Evolutionary conservation across 176 grass and related monocot genomes (phyloP).

Genomic region (Cenchrus fungigraminus): DNA sequence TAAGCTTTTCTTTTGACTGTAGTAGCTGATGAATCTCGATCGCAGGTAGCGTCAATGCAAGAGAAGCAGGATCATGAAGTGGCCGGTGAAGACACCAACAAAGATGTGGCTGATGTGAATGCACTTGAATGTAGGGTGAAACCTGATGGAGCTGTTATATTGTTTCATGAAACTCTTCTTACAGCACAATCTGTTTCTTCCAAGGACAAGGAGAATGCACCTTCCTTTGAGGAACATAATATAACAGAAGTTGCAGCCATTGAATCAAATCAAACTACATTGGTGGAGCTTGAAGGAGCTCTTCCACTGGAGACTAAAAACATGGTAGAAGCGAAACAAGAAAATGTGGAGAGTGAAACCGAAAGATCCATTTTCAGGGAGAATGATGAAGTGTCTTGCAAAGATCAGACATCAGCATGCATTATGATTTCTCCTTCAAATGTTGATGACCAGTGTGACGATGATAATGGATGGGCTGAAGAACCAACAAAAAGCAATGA

Average conservation of each 20-base stretch:
- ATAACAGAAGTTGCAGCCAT: constrained; percentile 32
- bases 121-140: constrained; percentile 36
- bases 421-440: constrained; percentile 24
- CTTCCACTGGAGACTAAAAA: constrained; percentile 30
- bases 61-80: constrained; percentile 24
- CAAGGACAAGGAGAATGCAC: constrained; percentile 12
- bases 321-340: constrained; percentile 29
- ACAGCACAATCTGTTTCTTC: constrained; percentile 8
- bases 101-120: constrained; percentile 32
- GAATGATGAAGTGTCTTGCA: constrained; percentile 39
- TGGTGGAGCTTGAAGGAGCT: constrained; percentile 33
- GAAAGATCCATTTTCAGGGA: constrained; percentile 25
- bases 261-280: constrained; percentile 36
- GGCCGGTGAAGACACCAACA: constrained; percentile 16
- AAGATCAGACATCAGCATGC: constrained; percentile 30
- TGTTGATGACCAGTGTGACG: constrained; percentile 21
- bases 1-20: constrained; percentile 13
- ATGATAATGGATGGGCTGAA: constrained; percentile 37
- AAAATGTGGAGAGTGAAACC: constrained; percentile 40
- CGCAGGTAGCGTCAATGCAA: constrained; percentile 19
- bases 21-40: constrained; percentile 3
- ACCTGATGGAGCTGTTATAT: constrained; percentile 22
- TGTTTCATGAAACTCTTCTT: constrained; percentile 16
- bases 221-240: constrained; percentile 17
- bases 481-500: constrained; percentile 37